Evolutionary conservation across 1,139 yeast genomes (phyloP).

Genomic region (Pichia sp.): DNA sequence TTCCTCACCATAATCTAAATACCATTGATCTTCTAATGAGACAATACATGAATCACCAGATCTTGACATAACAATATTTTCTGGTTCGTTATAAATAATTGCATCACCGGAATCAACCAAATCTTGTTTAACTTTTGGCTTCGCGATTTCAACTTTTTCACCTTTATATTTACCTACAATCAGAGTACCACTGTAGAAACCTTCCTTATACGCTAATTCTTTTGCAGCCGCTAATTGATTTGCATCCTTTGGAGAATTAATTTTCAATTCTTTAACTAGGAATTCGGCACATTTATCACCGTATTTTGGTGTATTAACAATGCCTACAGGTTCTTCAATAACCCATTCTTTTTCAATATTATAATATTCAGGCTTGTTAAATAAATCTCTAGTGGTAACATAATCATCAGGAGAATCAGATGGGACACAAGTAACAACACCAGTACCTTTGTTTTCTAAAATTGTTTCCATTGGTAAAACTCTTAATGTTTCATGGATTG

Average conservation of each 20-base stretch:
- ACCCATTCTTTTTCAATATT: constrained; percentile 87
- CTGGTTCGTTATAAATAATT: constrained; percentile 92
- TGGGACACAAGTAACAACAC: constrained; percentile 98
- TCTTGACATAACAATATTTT: constrained; percentile 80
- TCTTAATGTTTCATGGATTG: constrained; percentile 64
- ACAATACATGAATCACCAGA: constrained; percentile 97
- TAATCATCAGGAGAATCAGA: constrained; percentile 97
- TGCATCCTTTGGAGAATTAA: constrained; percentile 90
- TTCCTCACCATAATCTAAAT: constrained; percentile 94
- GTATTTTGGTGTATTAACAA: constrained; percentile 75
- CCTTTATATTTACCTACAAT: constrained; percentile 78
- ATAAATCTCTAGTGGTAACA: constrained; percentile 76
- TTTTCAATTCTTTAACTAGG: constrained; percentile 80
- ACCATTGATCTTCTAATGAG: constrained; percentile 98
- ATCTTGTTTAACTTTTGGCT: constrained; percentile 80
- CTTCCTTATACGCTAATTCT: constrained; percentile 94
- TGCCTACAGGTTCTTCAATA: constrained; percentile 60
- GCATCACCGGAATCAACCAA: constrained; percentile 73
- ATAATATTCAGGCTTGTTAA: constrained; percentile 88
- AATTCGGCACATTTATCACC: constrained; percentile 88
- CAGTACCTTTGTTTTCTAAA: constrained; percentile 93
- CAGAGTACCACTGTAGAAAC: constrained; percentile 87
- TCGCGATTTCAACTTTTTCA: constrained; percentile 85
- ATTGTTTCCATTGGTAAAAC: constrained; percentile 98
- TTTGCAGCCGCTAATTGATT: constrained; percentile 86